Evolutionary conservation across 768 basidiomycete genomes (phyloP), one percentile per base, ranked within the genome.

Genomic region (Tylopilus felleus): DNA sequence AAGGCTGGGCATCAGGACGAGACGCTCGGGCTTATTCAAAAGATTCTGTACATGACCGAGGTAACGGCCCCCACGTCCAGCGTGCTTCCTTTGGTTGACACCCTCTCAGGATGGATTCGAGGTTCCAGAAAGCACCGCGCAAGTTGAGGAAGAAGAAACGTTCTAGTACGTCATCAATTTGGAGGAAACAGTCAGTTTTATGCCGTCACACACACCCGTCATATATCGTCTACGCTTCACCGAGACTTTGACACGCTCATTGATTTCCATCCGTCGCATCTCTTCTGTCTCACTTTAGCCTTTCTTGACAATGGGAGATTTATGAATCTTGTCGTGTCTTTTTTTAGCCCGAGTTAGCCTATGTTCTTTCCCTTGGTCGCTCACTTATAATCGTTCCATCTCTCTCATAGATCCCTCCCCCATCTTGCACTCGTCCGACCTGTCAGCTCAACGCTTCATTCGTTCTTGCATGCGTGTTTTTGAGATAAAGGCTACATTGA

Each of bases 31-130:
- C 83, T 90, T 57, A 92, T 98, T 55, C 93, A 97, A 70, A 85
- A 85, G 70, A 97, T 98, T 60, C 74, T 98, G 17, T 98, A 98
- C 71, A 88, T 88, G 22, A 97, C 95, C 13, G 94, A 97, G 84
- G 96, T 93, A 59, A 19, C 52, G n/a, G 12, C 81, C 71, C 42
- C 22, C 19, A 27, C 27, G 12, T 22, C 19, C 1, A 43, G 35
- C 33, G 33, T 33, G 16, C 36, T 42, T 45, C 27, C 31, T 52
- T 43, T 48, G 47, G 36, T 62, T 56, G 14, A 63, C 55, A 27
- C 28, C 42, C 44, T 55, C 43, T 4, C 71, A 96, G 93, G 93
- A 95, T 13, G 94, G 93, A 49, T 95, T 95, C 62, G 94, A 95
- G 66, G 91, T 94, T 13, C 93, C 93, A 3, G 90, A 92, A 8